Conservation (phyloP, 23 red algal species). For the Cyanidiococcus yangmingshanensis region DNA sequence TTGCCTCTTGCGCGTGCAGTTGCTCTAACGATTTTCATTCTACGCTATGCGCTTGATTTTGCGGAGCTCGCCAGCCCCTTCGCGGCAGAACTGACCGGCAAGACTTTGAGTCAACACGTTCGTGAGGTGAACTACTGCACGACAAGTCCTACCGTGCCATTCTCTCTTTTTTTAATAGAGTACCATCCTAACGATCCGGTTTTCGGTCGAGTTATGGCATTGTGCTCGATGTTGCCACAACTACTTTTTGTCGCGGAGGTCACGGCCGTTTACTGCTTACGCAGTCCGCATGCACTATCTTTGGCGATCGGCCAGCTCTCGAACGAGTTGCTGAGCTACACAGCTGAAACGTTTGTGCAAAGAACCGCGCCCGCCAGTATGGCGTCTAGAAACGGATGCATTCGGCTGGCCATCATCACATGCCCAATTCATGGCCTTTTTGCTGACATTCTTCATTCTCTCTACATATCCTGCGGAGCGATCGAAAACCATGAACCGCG, state of each 20-base stretch:
- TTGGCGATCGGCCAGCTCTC: background rate
- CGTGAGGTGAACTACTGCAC: background rate
- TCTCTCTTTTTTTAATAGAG: background rate
- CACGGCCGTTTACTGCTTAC: background rate
- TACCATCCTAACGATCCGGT: background rate
- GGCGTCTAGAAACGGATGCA: background rate
- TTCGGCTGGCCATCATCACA: conserved; percentile 17
- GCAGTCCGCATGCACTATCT: background rate
- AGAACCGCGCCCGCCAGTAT: background rate
- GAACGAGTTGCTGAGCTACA: conserved; percentile 10
- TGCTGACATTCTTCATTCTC: background rate
- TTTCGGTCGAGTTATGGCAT: background rate
- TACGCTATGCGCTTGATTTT: background rate
- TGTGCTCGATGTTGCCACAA: background rate
- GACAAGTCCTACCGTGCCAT: background rate
- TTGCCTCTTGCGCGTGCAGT: background rate
- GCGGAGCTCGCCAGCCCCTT: background rate
- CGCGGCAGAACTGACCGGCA: background rate
- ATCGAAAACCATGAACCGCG: background rate
- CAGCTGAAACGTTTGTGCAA: background rate
- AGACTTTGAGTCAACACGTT: background rate
- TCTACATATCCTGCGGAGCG: background rate
- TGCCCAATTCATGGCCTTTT: conserved; percentile 3
- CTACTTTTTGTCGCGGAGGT: background rate
- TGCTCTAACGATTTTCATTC: background rate